Conservation (phyloP, 306 rosid genomes). For the Mucuna pruriens region DNA sequence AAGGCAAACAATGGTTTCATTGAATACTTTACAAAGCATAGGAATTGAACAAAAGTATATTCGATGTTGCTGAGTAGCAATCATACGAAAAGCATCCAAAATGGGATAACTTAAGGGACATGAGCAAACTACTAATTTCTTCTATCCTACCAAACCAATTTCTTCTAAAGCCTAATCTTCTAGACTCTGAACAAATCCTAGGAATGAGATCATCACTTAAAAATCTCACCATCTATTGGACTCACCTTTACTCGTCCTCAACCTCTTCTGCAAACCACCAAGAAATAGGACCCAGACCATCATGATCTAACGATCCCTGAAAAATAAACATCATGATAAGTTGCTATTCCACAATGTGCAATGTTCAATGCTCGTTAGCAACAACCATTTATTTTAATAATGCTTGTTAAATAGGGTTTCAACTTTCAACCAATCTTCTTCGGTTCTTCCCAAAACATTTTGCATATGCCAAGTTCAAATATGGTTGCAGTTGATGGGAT, state of each 20-base stretch:
- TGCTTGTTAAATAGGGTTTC: neutral
- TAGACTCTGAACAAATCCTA: neutral
- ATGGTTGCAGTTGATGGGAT: neutral
- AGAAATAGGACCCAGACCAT: constrained; percentile 48
- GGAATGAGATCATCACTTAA: neutral
- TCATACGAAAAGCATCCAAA: too few species aligned
- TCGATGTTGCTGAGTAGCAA: too few species aligned
- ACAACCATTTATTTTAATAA: constrained; percentile 10
- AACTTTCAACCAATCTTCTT: too few species aligned
- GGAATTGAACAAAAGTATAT: neutral
- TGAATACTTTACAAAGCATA: neutral
- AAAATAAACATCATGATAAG: constrained; percentile 15
- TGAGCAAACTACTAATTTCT: neutral
- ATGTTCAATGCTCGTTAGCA: neutral
- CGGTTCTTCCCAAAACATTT: neutral
- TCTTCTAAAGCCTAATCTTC: constrained; percentile 25
- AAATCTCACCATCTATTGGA: neutral
- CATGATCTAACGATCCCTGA: constrained; percentile 46
- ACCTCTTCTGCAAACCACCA: constrained; percentile 47
- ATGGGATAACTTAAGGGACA: neutral
- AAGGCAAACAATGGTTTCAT: neutral
- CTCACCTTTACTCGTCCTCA: neutral
- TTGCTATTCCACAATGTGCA: constrained; percentile 3
- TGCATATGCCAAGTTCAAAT: neutral
- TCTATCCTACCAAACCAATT: neutral